Evolutionary conservation across 345 rosid genomes (phyloP), one percentile per base, ranked within the genome.

Genomic region (Lumnitzera racemosa): DNA sequence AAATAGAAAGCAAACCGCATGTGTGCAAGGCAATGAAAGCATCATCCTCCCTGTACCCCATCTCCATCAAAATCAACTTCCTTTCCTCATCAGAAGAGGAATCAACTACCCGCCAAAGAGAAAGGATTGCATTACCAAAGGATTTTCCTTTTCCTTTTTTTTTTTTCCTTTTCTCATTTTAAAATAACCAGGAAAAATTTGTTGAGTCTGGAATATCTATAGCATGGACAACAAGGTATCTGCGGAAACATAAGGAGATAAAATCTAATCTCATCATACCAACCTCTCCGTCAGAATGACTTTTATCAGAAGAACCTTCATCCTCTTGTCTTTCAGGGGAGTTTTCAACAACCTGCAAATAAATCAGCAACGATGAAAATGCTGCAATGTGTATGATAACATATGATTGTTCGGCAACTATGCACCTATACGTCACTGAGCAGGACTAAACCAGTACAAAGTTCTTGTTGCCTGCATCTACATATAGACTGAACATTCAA

Each of bases 31-130:
- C 97, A 67, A 80, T 61, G 64, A 83, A 67, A 58, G 82, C 97
- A 65, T 89, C 96, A 7, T 69, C 72, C 61, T 47, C 55, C 3
- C 80, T 51, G 73, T 85, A 92, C n/a, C 96, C 98, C 98, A 92
- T 87, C 54, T 59, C 74, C 16, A 56, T 72, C 64, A 89, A 76
- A 61, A 67, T 74, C 49, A 58, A 31, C 51, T 68, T 76, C 41
- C 55, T 43, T 27, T 74, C 75, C 62, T 68, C 74, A n/a, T 67
- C 83, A 47, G 80, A 70, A 17, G 64, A 70, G 24, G 63, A 56
- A 67, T 78, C 54, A 46, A 67, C 59, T 57, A 67, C 88, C 90
- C 80, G 77, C 63, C 43, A 36, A 36, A 27, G 5, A 36, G 43
- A 36, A 69, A 63, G 53, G 55, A 48, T 36, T 81, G 77, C 36